These are phyloP conservation scores for Beauveria australis DNA, from an alignment of 2,329 filamentous ascomycete genomes.

Conservation along the genomic window DNA sequence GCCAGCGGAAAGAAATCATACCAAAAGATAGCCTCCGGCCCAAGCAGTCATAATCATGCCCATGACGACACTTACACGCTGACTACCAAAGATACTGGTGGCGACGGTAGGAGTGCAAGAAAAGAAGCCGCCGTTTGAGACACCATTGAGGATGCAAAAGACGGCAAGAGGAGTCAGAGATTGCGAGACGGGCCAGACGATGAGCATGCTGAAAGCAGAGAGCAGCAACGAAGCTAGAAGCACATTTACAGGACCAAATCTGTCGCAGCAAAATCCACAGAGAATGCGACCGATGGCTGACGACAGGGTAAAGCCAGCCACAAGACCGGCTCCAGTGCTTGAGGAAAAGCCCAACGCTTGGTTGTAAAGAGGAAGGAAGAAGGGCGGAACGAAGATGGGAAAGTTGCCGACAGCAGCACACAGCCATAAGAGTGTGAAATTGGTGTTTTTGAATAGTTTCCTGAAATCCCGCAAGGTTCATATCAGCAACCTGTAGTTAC, in stretches of 20 bases:
- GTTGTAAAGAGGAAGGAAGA: slow-evolving; percentile 51
- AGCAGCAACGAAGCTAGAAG: slow-evolving; percentile 42
- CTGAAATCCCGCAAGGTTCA: slow-evolving; percentile 18
- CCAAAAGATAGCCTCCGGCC: slow-evolving; percentile 53
- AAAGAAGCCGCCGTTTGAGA: slow-evolving; percentile 56
- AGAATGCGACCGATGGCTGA: slow-evolving; percentile 50
- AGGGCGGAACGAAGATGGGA: slow-evolving; percentile 51
- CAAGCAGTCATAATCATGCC: slow-evolving; percentile 55
- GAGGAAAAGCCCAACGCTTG: slow-evolving; percentile 44
- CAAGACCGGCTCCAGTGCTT: slow-evolving; percentile 44
- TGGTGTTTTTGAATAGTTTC: slow-evolving; percentile 42
- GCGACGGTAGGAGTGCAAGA: slow-evolving; percentile 56
- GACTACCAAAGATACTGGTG: slow-evolving; percentile 48
- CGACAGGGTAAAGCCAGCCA: slow-evolving; percentile 54
- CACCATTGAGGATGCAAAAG: slow-evolving; percentile 53
- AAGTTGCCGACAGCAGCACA: slow-evolving; percentile 50
- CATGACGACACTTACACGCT: slow-evolving; percentile 47
- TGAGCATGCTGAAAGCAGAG: slow-evolving; percentile 49
- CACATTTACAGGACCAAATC: slow-evolving; percentile 48
- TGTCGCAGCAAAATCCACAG: slow-evolving; percentile 46
- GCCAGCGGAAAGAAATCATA: slow-evolving; percentile 20
- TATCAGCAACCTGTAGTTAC: too few relatives aligned
- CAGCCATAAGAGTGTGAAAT: slow-evolving; percentile 45
- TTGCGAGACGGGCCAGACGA: slow-evolving; percentile 51
- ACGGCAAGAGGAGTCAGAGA: slow-evolving; percentile 45